Evolutionary conservation across 768 basidiomycete species (phyloP).

Genomic region (Jaapia argillacea): DNA sequence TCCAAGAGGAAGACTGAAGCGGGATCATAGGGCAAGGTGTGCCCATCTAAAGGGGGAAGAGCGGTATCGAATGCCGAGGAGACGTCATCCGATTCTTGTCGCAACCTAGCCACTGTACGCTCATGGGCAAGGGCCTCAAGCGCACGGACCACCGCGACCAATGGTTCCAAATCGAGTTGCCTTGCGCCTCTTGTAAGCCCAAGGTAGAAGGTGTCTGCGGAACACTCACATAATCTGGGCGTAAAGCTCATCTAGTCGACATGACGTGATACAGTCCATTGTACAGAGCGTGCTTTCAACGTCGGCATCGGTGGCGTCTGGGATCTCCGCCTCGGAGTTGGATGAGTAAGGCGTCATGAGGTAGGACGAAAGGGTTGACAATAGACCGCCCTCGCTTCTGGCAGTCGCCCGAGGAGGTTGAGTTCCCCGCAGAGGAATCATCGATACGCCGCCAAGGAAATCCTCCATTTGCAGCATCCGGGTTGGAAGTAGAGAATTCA

Average conservation of each 20-base stretch:
- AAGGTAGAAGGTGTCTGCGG: neutral
- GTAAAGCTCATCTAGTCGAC: conserved; percentile 90
- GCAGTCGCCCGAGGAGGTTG: conserved; percentile 51
- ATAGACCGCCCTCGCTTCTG: conserved; percentile 78
- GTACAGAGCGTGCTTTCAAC: conserved; percentile 92
- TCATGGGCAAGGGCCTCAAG: conserved; percentile 88
- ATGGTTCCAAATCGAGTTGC: conserved; percentile 67
- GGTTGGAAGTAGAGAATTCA: conserved; percentile 84
- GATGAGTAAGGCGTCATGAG: conserved; percentile 88
- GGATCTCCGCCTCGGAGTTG: conserved; percentile 65
- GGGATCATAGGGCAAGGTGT: conserved; percentile 82
- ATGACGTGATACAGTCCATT: conserved; percentile 91
- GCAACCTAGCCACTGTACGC: conserved; percentile 71
- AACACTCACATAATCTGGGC: conserved; percentile 76
- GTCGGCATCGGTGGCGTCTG: conserved; percentile 84
- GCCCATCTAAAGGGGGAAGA: conserved; percentile 27
- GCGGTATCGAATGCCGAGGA: conserved; percentile 21
- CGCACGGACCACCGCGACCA: conserved; percentile 77
- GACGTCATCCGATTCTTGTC: conserved; percentile 57
- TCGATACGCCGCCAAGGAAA: conserved; percentile 89
- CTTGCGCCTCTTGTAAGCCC: conserved; percentile 25
- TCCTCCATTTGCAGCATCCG: conserved; percentile 97
- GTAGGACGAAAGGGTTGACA: conserved; percentile 92
- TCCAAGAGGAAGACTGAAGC: conserved; percentile 92
- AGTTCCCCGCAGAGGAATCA: conserved; percentile 81